Evolutionary conservation across 179 eudicot genomes (phyloP).

Genomic region (Beta corolliflora): DNA sequence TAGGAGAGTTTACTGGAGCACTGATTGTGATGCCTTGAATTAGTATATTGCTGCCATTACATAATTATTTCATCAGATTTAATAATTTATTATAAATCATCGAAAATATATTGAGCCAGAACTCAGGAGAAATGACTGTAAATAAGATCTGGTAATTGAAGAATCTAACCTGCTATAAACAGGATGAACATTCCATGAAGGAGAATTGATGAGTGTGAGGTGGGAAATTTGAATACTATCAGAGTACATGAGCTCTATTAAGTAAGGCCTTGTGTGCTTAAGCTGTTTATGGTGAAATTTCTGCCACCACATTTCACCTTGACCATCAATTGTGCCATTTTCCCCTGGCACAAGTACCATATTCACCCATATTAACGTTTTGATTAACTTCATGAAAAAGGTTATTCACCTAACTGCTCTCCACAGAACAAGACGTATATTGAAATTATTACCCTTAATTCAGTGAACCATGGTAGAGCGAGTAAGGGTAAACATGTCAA

Average conservation of each 20-base stretch:
- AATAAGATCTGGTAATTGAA: background rate
- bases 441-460: too few species aligned
- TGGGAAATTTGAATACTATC: conserved; percentile 64
- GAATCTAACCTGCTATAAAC: conserved; percentile 63
- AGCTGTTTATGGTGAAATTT: conserved; percentile 57
- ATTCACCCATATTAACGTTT: background rate
- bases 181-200: conserved; percentile 89
- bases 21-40: conserved; percentile 68
- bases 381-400: background rate
- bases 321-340: conserved; percentile 85
- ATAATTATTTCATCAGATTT: background rate
- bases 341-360: conserved; percentile 42
- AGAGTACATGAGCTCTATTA: conserved; percentile 74
- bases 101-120: too few species aligned
- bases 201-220: conserved; percentile 68
- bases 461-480: too few species aligned
- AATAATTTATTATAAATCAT: background rate
- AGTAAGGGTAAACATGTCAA: too few species aligned
- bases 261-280: conserved; percentile 69
- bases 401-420: too few species aligned
- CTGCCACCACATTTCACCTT: conserved; percentile 80
- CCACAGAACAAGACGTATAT: too few species aligned
- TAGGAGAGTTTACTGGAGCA: conserved; percentile 74
- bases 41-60: conserved; percentile 54
- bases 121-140: background rate